Conservation (phyloP, 352 stramenopile species). For the Pythium insidiosum region DNA sequence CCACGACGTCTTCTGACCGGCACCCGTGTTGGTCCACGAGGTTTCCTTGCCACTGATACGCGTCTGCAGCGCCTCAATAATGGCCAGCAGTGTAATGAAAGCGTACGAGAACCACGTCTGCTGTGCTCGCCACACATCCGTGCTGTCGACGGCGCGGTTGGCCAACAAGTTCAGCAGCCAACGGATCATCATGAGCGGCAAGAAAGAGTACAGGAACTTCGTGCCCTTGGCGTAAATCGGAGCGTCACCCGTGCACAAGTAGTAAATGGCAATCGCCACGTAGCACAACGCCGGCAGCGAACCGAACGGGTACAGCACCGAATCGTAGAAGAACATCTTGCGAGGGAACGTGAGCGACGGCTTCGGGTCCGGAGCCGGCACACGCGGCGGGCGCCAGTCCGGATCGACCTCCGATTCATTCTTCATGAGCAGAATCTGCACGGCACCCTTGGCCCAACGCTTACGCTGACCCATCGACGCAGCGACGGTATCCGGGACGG, state of each 20-base stretch:
- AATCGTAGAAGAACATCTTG: constrained; percentile 90
- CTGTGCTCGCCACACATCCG: constrained; percentile 85
- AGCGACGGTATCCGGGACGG: constrained; percentile 77
- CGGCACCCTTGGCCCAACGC: constrained; percentile 84
- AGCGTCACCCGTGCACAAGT: constrained; percentile 75
- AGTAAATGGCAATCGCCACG: constrained; percentile 80
- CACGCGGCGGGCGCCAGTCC: constrained; percentile 76
- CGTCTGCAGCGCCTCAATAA: constrained; percentile 70
- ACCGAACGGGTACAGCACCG: constrained; percentile 83
- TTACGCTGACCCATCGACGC: constrained; percentile 81
- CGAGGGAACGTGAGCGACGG: constrained; percentile 70
- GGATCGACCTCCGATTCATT: constrained; percentile 86
- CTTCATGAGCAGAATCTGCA: constrained; percentile 87
- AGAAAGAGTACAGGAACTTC: constrained; percentile 82
- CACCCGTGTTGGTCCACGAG: constrained; percentile 85
- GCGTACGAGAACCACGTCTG: constrained; percentile 89
- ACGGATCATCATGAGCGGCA: constrained; percentile 69
- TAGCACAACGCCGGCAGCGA: constrained; percentile 83
- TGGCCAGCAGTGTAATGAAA: constrained; percentile 85
- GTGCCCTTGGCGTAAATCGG: constrained; percentile 80
- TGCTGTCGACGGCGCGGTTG: constrained; percentile 84
- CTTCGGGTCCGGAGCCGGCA: constrained; percentile 78
- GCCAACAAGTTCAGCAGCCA: constrained; percentile 81
- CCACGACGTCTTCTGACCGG: constrained; percentile 84
- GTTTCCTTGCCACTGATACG: constrained; percentile 80